phyloP scores from a whole-genome alignment of 2,329 filamentous ascomycete genomes.

The Ustulina deusta region DNA sequence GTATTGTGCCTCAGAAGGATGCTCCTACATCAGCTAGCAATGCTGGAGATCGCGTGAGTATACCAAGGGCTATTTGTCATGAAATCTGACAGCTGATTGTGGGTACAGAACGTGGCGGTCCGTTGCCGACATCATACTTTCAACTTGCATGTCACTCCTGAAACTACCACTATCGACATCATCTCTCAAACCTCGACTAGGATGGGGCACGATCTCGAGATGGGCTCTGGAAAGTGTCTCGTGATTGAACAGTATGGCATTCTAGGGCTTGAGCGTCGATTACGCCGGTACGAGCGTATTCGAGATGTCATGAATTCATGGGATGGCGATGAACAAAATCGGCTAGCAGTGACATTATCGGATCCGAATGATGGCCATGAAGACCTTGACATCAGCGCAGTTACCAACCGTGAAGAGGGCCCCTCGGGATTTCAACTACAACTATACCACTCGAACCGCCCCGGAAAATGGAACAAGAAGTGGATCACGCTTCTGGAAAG shows the following conservation, averaged over 20 bases:
- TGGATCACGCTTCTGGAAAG: slow-evolving; percentile 79
- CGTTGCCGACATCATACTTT: slow-evolving; percentile 77
- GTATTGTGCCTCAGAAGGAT: slow-evolving; percentile 69
- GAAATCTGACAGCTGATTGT: slow-evolving; percentile 45
- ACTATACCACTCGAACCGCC: slow-evolving; percentile 83
- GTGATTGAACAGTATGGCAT: slow-evolving; percentile 81
- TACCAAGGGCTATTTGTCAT: slow-evolving; percentile 30
- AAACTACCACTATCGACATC: slow-evolving; percentile 80
- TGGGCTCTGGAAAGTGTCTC: slow-evolving; percentile 75
- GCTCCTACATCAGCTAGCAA: slow-evolving; percentile 85
- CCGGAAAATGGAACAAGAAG: slow-evolving; percentile 90
- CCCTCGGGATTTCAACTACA: slow-evolving; percentile 76
- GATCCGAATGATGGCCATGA: slow-evolving; percentile 65
- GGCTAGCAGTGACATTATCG: slow-evolving; percentile 73
- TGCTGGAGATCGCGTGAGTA: slow-evolving; percentile 77
- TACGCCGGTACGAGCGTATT: slow-evolving; percentile 87
- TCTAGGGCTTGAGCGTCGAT: slow-evolving; percentile 81
- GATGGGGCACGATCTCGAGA: slow-evolving; percentile 66
- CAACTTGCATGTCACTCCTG: slow-evolving; percentile 76
- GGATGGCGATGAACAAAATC: slow-evolving; percentile 84
- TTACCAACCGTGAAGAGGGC: slow-evolving; percentile 67
- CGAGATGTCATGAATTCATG: slow-evolving; percentile 93
- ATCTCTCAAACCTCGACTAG: slow-evolving; percentile 74
- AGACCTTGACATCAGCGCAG: slow-evolving; percentile 74
- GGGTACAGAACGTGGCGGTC: slow-evolving; percentile 73